Evolutionary conservation across 495 filamentous ascomycete species (phyloP).

Genomic region (Lasiosphaeriaceae sp.): DNA sequence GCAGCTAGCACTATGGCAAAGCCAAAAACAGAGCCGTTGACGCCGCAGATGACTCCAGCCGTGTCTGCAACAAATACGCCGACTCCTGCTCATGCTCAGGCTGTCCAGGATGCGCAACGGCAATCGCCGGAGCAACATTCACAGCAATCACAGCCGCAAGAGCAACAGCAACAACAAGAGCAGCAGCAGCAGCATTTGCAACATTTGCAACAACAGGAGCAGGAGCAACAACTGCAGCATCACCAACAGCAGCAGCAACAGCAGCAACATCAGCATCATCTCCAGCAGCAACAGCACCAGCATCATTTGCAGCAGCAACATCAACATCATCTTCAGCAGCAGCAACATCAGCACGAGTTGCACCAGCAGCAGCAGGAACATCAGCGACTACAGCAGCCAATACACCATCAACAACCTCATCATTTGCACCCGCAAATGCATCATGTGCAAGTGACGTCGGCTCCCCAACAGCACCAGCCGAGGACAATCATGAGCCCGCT

Average conservation of each 20-base stretch:
- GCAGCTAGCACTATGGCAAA: slow-evolving; percentile 33
- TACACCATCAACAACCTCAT: slow-evolving; percentile 16
- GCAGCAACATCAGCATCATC: slow-evolving; percentile 14
- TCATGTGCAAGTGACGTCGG: slow-evolving; percentile 22
- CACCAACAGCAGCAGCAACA: slow-evolving; percentile 18
- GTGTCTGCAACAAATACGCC: slow-evolving; percentile 34
- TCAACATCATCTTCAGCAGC: slow-evolving; percentile 16
- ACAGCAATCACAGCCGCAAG: slow-evolving; percentile 19
- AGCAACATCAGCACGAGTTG: slow-evolving; percentile 22
- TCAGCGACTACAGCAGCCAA: neutral
- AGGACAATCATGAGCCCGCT: slow-evolving; percentile 26
- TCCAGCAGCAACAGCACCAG: slow-evolving; percentile 14
- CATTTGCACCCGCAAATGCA: slow-evolving; percentile 22
- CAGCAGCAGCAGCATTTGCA: slow-evolving; percentile 15
- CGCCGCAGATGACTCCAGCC: slow-evolving; percentile 41
- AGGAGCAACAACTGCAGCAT: slow-evolving; percentile 15
- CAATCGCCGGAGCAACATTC: slow-evolving; percentile 7
- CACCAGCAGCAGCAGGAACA: slow-evolving; percentile 17
- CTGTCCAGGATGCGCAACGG: slow-evolving; percentile 21
- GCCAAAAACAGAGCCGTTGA: slow-evolving; percentile 34
- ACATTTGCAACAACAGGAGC: slow-evolving; percentile 13
- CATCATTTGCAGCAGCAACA: slow-evolving; percentile 13
- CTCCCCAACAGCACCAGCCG: slow-evolving; percentile 28
- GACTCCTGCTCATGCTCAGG: slow-evolving; percentile 24
- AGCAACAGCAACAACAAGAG: slow-evolving; percentile 16